Base-by-base conservation (phyloP, 2,329 filamentous ascomycete species). In the Ceratocystis papillata region DNA sequence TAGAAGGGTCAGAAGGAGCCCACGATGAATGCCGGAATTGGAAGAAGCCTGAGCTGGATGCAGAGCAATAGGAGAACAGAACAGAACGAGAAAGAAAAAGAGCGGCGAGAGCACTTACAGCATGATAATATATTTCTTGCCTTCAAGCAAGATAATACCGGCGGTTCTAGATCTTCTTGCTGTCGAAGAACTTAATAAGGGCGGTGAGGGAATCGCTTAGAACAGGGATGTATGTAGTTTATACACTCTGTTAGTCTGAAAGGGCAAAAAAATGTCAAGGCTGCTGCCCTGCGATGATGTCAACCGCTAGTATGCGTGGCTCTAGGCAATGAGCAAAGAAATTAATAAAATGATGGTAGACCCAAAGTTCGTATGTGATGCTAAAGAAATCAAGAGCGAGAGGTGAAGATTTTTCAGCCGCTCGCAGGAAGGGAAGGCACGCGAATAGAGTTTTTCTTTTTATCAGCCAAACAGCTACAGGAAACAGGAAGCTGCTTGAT, bases 401-500 rank as follows among this genome's bases (percentile, higher is more conserved):
- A 63, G 3, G 20, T 17, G 44, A 45, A 63, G 22, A 37, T 41
- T 20, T 28, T 33, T 45, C n/a, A 20, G 20, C 60, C 17, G 22
- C 25, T 41, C 7, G 20, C 6, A 48, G 30, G 48, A 62, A 33
- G 37, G 30, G 22, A 46, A 45, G 22, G 41, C 17, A 22, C 22
- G 61, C 17, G 28, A n/a, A 62, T 37, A 63, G 53, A 59, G 15
- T n/a, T 59, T 57, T 59, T 30, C 37, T 41, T 4, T 37, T 41
- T 12, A 48, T n/a, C 45, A 17, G 8, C 48, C 20, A 53, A 53
- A 20, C 48, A 22, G 7, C 48, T 22, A 59, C 53, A 12, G n/a
- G 53, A 2, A 59, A 59, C 53, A 22, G n/a, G 53, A 2, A 59
- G 53, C n/a, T 59, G 25, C 53, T 59, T 59, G 28, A 33, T 33